These are phyloP conservation scores for Rhododendron ferrugineum DNA, from an alignment of 148 eudicot species.

Conservation along the genomic window DNA sequence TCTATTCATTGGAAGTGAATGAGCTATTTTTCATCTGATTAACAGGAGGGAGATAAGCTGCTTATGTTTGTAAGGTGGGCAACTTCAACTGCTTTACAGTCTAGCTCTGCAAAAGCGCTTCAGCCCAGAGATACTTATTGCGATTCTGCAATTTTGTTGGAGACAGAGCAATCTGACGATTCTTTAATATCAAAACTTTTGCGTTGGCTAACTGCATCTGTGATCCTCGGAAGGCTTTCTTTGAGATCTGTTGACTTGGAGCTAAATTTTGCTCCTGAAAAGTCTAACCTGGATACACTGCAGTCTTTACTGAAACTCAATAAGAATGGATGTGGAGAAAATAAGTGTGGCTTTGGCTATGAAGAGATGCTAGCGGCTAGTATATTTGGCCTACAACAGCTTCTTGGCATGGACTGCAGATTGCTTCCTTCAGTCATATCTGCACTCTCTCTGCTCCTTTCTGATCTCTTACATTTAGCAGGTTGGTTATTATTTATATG, in stretches of 20 bases:
- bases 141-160: neutral
- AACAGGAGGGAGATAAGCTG: slow-evolving; percentile 66
- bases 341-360: slow-evolving; percentile 22
- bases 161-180: slow-evolving; percentile 33
- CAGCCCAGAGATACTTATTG: slow-evolving; percentile 18
- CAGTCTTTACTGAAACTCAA: slow-evolving; percentile 34
- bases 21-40: slow-evolving; percentile 6
- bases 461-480: slow-evolving; percentile 28
- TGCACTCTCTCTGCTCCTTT: slow-evolving; percentile 60
- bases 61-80: slow-evolving; percentile 62
- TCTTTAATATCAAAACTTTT: slow-evolving; percentile 53
- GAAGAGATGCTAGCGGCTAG: slow-evolving; percentile 46
- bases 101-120: slow-evolving; percentile 26
- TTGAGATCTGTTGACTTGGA: slow-evolving; percentile 16
- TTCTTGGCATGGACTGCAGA: slow-evolving; percentile 40
- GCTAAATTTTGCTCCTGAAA: slow-evolving; percentile 15
- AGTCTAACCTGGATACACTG: slow-evolving; percentile 32
- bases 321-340: slow-evolving; percentile 23
- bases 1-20: neutral
- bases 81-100: slow-evolving; percentile 51
- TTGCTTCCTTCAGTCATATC: slow-evolving; percentile 61
- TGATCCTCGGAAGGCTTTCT: slow-evolving; percentile 47
- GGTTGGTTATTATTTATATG: slow-evolving; percentile 28
- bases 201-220: slow-evolving; percentile 83
- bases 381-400: slow-evolving; percentile 59